Percentiles rank a stretch among this genome's conserved stretches.
phyloP scores from a whole-genome alignment of 805 yeast species.

The Starmerella riodocensis region DNA sequence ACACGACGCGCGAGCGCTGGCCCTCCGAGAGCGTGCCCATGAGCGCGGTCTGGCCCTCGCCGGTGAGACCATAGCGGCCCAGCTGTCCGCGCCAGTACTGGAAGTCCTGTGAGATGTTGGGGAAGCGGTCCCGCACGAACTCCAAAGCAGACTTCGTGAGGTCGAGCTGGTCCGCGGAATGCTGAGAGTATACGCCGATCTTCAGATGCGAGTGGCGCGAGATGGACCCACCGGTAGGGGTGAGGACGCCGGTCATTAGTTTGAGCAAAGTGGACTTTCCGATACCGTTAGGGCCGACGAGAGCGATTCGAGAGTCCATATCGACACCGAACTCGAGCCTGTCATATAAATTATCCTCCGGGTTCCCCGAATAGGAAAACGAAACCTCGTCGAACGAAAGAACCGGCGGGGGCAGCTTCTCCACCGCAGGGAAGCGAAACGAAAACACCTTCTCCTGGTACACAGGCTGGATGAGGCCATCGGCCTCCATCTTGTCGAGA shows the following conservation, averaged over 20 bases:
- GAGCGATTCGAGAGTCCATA: slow-evolving; percentile 97
- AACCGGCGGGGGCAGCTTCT: slow-evolving; percentile 97
- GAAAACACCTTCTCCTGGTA: slow-evolving; percentile 86
- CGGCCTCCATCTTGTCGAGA: slow-evolving; percentile 99
- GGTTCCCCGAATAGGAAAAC: slow-evolving; percentile 62
- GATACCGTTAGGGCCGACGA: slow-evolving; percentile 98
- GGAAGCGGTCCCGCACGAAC: slow-evolving; percentile 89
- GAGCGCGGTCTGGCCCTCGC: slow-evolving; percentile 96
- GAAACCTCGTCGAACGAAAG: slow-evolving; percentile 90
- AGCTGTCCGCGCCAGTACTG: slow-evolving; percentile 92
- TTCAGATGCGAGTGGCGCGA: slow-evolving; percentile 95
- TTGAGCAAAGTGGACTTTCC: slow-evolving; percentile 94
- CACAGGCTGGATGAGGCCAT: slow-evolving; percentile 83
- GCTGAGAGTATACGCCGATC: slow-evolving; percentile 98
- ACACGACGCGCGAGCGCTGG: slow-evolving; percentile 97
- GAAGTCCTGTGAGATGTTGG: slow-evolving; percentile 86
- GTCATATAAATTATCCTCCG: slow-evolving; percentile 79
- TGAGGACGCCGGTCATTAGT: slow-evolving; percentile 88
- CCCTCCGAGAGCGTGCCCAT: slow-evolving; percentile 99
- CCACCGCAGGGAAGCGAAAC: slow-evolving; percentile 88
- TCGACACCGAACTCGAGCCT: slow-evolving; percentile 93
- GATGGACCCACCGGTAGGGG: slow-evolving; percentile 86
- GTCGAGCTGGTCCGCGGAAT: slow-evolving; percentile 95
- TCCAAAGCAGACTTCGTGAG: slow-evolving; percentile 90
- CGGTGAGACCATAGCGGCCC: slow-evolving; percentile 96